Percentiles rank a stretch among this genome's conserved stretches.
phyloP scores from a whole-genome alignment of 202 grass and related monocot species.

The Sporobolus alterniflorus region DNA sequence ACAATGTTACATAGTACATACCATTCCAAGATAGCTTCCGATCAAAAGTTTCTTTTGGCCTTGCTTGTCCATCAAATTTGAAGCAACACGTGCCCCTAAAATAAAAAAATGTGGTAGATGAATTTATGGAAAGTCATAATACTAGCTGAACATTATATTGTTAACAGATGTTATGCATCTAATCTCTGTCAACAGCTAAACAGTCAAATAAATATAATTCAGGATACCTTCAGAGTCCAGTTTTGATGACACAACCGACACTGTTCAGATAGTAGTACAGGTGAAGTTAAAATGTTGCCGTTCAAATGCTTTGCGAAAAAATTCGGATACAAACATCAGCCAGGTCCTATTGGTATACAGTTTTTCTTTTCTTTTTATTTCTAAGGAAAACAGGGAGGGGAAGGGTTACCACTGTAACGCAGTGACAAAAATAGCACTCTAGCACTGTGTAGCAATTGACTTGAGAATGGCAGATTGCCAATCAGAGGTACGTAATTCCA shows the following conservation, averaged over 20 bases:
- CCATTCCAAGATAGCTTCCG: conserved; percentile 97
- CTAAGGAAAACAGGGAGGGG: no score
- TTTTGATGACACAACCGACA: conserved; percentile 13
- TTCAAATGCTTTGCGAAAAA: neutral
- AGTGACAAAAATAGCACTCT: conserved; percentile 1
- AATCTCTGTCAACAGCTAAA: no score
- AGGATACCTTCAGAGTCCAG: neutral
- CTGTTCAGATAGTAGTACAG: neutral
- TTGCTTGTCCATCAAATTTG: conserved; percentile 95
- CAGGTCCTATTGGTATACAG: no score
- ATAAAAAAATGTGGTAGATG: conserved; percentile 18
- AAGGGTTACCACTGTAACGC: neutral
- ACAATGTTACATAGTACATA: conserved; percentile 24
- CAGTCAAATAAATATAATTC: neutral
- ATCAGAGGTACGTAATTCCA: neutral
- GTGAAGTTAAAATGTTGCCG: neutral
- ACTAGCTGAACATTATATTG: conserved; percentile 7
- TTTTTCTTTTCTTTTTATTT: no score
- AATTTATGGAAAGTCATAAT: conserved; percentile 33
- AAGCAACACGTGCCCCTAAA: conserved; percentile 88
- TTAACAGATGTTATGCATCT: no score
- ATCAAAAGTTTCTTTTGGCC: conserved; percentile 93
- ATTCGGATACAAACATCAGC: neutral
- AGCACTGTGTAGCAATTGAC: neutral
- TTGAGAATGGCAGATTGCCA: neutral